Conservation (phyloP, 306 rosid species). For the Acacia acuminata region DNA sequence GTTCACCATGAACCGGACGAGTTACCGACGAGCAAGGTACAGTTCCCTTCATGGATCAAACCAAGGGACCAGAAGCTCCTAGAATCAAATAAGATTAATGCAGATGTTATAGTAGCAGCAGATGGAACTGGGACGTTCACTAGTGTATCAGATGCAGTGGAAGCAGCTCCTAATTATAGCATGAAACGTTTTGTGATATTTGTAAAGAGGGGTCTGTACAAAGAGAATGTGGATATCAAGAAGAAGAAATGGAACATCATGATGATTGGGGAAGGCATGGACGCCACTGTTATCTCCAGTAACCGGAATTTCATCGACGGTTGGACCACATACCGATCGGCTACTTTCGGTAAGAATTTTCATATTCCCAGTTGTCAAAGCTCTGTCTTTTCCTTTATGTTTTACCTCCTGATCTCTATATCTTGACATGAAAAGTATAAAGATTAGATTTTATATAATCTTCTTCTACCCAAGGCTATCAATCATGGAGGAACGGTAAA, state of each 20-base stretch:
- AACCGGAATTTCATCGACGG: slow-evolving; percentile 58
- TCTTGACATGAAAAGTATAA: background rate
- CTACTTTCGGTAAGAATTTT: slow-evolving; percentile 73
- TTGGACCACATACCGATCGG: slow-evolving; percentile 84
- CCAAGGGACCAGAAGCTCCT: slow-evolving; percentile 51
- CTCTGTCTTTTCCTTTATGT: background rate
- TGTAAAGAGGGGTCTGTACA: slow-evolving; percentile 68
- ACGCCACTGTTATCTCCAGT: slow-evolving; percentile 69
- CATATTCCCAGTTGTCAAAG: background rate
- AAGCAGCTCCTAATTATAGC: slow-evolving; percentile 79
- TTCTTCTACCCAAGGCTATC: background rate
- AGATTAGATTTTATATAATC: background rate
- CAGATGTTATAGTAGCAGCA: slow-evolving; percentile 59
- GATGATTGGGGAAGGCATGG: slow-evolving; percentile 84
- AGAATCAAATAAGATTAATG: slow-evolving; percentile 38
- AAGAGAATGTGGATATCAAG: slow-evolving; percentile 79
- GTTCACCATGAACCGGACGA: slow-evolving; percentile 35
- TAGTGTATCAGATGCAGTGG: slow-evolving; percentile 63
- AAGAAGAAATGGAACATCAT: slow-evolving; percentile 91
- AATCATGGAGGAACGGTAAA: too few species aligned
- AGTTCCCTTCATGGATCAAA: slow-evolving; percentile 64
- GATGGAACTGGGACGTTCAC: slow-evolving; percentile 79
- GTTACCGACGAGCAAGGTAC: background rate
- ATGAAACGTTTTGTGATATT: slow-evolving; percentile 64
- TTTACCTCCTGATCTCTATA: background rate